A percentile compares a stretch with the other conserved stretches of the same genome.
Evolutionary conservation across 1,284 basidiomycete species (phyloP).

Genomic region (Phlebopus sp.): DNA sequence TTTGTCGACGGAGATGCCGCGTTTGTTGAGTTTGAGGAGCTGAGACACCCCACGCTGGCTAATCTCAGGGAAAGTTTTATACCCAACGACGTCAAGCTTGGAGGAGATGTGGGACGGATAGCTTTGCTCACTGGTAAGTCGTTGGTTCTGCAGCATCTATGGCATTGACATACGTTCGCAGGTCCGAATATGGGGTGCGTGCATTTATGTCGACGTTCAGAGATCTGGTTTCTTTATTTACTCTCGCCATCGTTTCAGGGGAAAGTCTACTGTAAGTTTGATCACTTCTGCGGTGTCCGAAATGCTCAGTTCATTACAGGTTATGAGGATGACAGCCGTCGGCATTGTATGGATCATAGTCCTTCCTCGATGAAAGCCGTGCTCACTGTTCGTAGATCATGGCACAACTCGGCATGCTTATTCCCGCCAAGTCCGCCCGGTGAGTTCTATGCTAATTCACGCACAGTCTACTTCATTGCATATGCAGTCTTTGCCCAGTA

Average conservation of each 20-base stretch:
- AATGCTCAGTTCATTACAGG: slow-evolving; percentile 37
- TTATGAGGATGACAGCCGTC: slow-evolving; percentile 95
- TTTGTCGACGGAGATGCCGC: slow-evolving; percentile 82
- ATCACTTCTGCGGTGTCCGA: background rate
- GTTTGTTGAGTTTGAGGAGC: slow-evolving; percentile 73
- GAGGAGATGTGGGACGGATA: slow-evolving; percentile 75
- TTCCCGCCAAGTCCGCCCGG: slow-evolving; percentile 84
- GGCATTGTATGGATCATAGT: slow-evolving; percentile 61
- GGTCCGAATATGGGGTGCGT: slow-evolving; percentile 90
- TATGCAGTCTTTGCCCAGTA: slow-evolving; percentile 75
- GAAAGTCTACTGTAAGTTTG: slow-evolving; percentile 74
- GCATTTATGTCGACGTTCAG: too few relatives aligned
- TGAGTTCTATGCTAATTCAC: slow-evolving; percentile 31
- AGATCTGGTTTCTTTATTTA: slow-evolving; percentile 1
- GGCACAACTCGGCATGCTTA: slow-evolving; percentile 97
- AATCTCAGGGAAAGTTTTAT: slow-evolving; percentile 79
- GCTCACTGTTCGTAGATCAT: slow-evolving; percentile 67
- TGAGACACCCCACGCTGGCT: slow-evolving; percentile 85
- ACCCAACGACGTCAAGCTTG: slow-evolving; percentile 90
- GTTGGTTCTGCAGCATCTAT: slow-evolving; percentile 1
- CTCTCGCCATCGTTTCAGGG: slow-evolving; percentile 41
- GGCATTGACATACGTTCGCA: slow-evolving; percentile 25
- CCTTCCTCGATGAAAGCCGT: background rate
- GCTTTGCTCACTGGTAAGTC: slow-evolving; percentile 82
- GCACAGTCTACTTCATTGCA: background rate